These are phyloP conservation scores for Plenodomus biglobosus DNA, from an alignment of 2,329 filamentous ascomycete genomes.

Conservation along the genomic window DNA sequence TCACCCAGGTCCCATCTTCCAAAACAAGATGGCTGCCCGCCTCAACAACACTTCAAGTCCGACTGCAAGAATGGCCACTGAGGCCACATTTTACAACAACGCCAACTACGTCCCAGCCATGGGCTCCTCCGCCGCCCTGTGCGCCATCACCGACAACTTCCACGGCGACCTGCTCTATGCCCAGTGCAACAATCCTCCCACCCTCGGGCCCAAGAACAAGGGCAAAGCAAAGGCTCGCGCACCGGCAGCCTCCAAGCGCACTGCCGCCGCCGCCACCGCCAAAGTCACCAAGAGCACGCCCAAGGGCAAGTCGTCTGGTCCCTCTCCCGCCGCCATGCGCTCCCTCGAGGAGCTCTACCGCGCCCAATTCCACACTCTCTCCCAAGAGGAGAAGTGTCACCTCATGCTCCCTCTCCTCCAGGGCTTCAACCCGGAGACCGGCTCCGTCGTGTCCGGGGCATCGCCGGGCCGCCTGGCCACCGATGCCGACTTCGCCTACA, in stretches of 20 bases:
- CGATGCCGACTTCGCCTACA: background rate
- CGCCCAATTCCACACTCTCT: conserved; percentile 12
- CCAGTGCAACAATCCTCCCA: background rate
- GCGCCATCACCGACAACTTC: background rate
- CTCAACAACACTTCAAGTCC: conserved; percentile 3
- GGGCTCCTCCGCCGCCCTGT: background rate
- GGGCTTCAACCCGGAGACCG: conserved; percentile 19
- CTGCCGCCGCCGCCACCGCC: background rate
- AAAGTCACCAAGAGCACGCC: conserved; percentile 7
- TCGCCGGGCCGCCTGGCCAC: background rate
- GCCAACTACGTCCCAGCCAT: background rate
- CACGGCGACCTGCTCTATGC: background rate
- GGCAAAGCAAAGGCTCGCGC: background rate
- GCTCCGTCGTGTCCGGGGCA: background rate
- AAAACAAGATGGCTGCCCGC: background rate
- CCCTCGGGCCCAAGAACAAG: background rate
- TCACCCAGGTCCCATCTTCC: background rate
- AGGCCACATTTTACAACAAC: background rate
- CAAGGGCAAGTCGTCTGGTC: conserved; percentile 2
- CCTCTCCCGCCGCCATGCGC: background rate
- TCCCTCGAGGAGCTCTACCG: conserved; percentile 13
- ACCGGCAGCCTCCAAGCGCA: background rate
- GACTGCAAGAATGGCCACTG: conserved; percentile 2
- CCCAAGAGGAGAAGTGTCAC: conserved; percentile 16
- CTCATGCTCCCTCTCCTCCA: conserved; percentile 22